Base-by-base conservation (phyloP, 257 asterid species). In the Solanum paucissectum region DNA sequence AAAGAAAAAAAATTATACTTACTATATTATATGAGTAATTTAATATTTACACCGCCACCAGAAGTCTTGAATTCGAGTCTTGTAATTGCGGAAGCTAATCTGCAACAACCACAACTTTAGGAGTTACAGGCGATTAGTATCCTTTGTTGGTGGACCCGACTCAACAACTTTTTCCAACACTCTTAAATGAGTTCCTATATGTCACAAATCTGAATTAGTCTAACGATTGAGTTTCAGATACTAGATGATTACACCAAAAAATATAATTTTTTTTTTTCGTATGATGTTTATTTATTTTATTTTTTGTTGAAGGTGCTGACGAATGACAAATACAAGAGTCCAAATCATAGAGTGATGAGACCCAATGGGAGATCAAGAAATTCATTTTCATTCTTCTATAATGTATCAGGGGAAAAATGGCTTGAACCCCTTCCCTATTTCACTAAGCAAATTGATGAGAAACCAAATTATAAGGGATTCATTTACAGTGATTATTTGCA, bases 371-470 rank as follows among this genome's bases (percentile, higher is more conserved):
- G 77, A 88, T 90, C 89, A 84, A 89, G 94, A 52, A 87, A 90
- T 84, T 92, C 94, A 4, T 88, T 89, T 86, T 87, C 89, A n/a
- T 94, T 89, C 83, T 94, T 94, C 93, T 90, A 92, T 25, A 90
- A 87, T 74, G 69, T 92, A 88, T 87, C 73, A 5, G 94, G 94
- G 32, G 94, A 85, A 18, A 89, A 90, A 66, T 90, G 93, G 94
- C 88, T 94, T 11, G 94, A 94, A 69, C 98, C 95, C 34, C 86
- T 93, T 46, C 91, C 92, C 4, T 87, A 90, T 16, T 92, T 94
- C 42, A 92, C 94, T 6, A 4, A 79, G 46, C 90, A 92, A 8
- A 89, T 92, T 9, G 92, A 88, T 27, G 88, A 93, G 87, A 18
- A 87, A 38, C 90, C 94, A 1, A 92, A 89, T 87, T 94, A 93